phyloP scores from a whole-genome alignment of 129 eudicot species.

The Flaveria bidentis region DNA sequence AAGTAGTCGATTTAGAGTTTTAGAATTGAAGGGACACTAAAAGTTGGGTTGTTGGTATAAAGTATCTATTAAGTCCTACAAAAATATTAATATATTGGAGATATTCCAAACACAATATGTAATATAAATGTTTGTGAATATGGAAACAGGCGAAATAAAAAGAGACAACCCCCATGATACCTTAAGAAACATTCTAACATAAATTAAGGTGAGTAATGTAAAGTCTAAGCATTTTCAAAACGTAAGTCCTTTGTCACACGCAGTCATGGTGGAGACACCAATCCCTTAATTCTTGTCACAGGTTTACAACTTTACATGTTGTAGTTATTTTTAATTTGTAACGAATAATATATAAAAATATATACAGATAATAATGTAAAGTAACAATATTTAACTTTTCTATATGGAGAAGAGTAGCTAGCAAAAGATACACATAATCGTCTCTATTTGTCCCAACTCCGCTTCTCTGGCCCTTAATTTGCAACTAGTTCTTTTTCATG shows the following conservation, averaged over 20 bases:
- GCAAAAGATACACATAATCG: no score
- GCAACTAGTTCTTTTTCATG: no score
- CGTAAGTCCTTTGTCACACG: constrained; percentile 7
- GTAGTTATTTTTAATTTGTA: no score
- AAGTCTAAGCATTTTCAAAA: constrained; percentile 16
- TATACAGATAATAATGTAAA: no score
- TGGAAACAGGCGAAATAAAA: constrained; percentile 27
- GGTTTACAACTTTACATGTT: no score
- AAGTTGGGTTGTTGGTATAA: neutral
- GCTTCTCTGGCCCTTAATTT: no score
- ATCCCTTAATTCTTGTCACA: constrained; percentile 15
- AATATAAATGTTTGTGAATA: neutral
- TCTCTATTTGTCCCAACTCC: no score
- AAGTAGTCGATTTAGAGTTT: no score
- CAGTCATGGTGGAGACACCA: constrained; percentile 26
- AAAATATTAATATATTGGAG: neutral
- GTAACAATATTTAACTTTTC: no score
- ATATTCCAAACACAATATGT: neutral
- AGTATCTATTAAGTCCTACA: neutral
- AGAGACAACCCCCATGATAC: constrained; percentile 27
- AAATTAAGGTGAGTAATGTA: constrained; percentile 19
- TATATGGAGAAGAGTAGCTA: no score
- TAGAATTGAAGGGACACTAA: neutral
- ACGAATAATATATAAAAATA: no score
- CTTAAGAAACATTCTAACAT: constrained; percentile 27